Conservation (phyloP, 805 yeast genomes). For the Limtongia smithiae region DNA sequence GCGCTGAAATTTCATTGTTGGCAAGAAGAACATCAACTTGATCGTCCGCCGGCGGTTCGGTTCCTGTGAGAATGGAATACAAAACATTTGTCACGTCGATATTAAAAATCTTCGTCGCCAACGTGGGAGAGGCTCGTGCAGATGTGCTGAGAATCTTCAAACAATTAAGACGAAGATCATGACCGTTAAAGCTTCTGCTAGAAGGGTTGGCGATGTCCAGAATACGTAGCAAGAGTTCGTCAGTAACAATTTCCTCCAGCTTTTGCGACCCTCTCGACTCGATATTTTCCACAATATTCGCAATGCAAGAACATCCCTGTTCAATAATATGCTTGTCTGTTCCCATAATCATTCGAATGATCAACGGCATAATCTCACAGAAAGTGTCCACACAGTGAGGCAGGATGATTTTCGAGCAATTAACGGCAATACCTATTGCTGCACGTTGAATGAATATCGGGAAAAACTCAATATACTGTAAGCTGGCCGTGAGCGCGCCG, state of each 20-base stretch:
- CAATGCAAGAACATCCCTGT: constrained; percentile 60
- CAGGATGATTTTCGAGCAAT: constrained; percentile 54
- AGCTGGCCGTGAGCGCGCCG: constrained; percentile 61
- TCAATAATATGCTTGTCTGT: constrained; percentile 61
- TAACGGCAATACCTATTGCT: constrained; percentile 68
- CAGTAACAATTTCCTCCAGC: constrained; percentile 46
- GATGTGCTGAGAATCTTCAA: constrained; percentile 44
- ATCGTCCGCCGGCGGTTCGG: constrained; percentile 37
- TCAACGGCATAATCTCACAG: constrained; percentile 54
- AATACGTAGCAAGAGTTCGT: constrained; percentile 36
- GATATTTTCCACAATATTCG: constrained; percentile 54
- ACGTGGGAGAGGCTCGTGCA: constrained; percentile 44
- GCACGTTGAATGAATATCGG: constrained; percentile 85
- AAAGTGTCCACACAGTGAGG: constrained; percentile 46
- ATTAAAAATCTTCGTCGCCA: constrained; percentile 46
- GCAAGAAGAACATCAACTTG: constrained; percentile 34
- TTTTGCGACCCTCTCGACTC: constrained; percentile 40
- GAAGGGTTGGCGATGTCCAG: constrained; percentile 18
- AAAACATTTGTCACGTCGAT: constrained; percentile 49
- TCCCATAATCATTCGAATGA: constrained; percentile 51
- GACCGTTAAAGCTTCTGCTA: constrained; percentile 18
- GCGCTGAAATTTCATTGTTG: constrained; percentile 48
- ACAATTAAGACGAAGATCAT: constrained; percentile 16
- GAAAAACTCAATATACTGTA: constrained; percentile 79
- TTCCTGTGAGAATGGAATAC: constrained; percentile 49